Evolutionary conservation across 108 stramenopile species (phyloP).

Genomic region (Nitzschia putrida): DNA sequence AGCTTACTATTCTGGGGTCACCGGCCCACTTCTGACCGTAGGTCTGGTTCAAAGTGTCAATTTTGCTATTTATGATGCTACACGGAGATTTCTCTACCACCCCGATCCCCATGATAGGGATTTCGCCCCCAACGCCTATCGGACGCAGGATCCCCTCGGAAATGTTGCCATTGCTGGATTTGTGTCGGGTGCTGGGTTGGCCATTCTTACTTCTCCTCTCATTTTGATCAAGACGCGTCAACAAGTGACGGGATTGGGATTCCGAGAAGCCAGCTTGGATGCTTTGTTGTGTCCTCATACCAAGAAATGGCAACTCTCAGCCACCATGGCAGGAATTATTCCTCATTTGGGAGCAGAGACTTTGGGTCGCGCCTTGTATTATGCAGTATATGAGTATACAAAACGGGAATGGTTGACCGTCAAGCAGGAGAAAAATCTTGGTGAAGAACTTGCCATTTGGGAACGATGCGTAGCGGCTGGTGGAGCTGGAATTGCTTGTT

Average conservation of each 20-base stretch:
- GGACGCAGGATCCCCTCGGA: constrained; percentile 51
- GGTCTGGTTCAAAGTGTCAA: constrained; percentile 71
- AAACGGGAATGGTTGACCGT: constrained; percentile 47
- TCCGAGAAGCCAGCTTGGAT: constrained; percentile 51
- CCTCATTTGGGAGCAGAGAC: constrained; percentile 66
- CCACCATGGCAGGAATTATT: constrained; percentile 53
- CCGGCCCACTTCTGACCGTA: constrained; percentile 61
- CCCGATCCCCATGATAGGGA: constrained; percentile 18
- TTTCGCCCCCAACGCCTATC: constrained; percentile 42
- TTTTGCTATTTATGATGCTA: constrained; percentile 75
- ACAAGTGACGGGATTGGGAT: constrained; percentile 61
- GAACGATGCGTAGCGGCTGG: constrained; percentile 75
- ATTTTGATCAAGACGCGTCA: constrained; percentile 72
- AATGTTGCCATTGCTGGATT: constrained; percentile 65
- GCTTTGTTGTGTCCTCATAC: constrained; percentile 24
- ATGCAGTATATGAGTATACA: constrained; percentile 55
- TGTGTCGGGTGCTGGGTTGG: constrained; percentile 47
- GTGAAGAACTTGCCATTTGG: constrained; percentile 32
- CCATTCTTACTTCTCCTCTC: constrained; percentile 59
- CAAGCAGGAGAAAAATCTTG: constrained; percentile 16
- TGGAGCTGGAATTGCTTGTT: constrained; percentile 65
- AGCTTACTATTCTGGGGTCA: constrained; percentile 66
- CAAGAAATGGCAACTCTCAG: constrained; percentile 16
- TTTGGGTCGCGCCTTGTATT: constrained; percentile 60
- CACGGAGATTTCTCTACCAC: constrained; percentile 50